Evolutionary conservation across 1,284 basidiomycete genomes (phyloP).

Genomic region (Microbotryum violaceum): DNA sequence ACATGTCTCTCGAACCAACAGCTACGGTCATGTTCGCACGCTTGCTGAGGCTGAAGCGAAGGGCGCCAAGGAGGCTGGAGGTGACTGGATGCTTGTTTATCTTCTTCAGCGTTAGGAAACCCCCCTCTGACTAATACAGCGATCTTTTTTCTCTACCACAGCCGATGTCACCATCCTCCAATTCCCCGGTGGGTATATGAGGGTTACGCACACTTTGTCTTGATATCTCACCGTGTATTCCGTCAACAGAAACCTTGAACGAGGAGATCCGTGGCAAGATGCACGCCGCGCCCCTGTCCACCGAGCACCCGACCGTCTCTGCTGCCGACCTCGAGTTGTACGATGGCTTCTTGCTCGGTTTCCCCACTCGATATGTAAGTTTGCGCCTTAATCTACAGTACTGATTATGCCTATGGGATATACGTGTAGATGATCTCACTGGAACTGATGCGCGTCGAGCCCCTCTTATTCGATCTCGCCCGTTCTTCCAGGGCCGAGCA

Average conservation of each 20-base stretch:
- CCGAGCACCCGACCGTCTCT: constrained; percentile 63
- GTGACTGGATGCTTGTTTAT: constrained; percentile 37
- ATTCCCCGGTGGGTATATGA: too few relatives aligned
- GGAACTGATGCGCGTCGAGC: neutral
- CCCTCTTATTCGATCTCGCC: constrained; percentile 31
- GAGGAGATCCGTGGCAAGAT: constrained; percentile 68
- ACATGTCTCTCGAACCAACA: neutral
- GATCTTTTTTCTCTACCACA: too few relatives aligned
- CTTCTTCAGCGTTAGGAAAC: too few relatives aligned
- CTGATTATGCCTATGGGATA: too few relatives aligned
- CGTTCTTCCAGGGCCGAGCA: constrained; percentile 44
- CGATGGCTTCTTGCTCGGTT: constrained; percentile 53
- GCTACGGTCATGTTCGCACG: constrained; percentile 41
- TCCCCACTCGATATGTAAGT: constrained; percentile 56
- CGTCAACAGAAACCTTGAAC: neutral
- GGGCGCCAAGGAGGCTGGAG: constrained; percentile 65
- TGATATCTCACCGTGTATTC: neutral
- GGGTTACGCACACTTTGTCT: constrained; percentile 51
- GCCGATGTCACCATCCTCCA: too few relatives aligned
- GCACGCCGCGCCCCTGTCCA: constrained; percentile 57
- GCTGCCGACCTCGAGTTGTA: constrained; percentile 57
- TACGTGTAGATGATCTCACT: too few relatives aligned
- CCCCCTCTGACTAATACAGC: too few relatives aligned
- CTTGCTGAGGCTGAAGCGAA: constrained; percentile 71
- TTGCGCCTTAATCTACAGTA: too few relatives aligned